phyloP scores from a whole-genome alignment of 495 filamentous ascomycete genomes.

The Elaphomyces granulatus region DNA sequence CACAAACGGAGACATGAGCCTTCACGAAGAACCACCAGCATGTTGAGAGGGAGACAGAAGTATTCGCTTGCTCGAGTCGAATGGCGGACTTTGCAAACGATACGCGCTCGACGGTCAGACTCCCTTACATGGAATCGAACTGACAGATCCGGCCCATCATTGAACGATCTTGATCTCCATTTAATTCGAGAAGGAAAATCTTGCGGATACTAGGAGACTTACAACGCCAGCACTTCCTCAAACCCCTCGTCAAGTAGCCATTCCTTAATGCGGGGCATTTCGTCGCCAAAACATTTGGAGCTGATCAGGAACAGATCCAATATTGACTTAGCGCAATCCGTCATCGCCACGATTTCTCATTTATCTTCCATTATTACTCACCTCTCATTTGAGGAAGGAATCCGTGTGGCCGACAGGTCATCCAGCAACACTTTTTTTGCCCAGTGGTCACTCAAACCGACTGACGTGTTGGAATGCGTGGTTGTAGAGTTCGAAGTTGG shows the following conservation, averaged over 20 bases:
- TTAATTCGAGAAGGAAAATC: slow-evolving; percentile 10
- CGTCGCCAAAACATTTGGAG: slow-evolving; percentile 34
- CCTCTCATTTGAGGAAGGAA: slow-evolving; percentile 26
- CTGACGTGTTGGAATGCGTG: slow-evolving; percentile 20
- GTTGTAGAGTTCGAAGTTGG: slow-evolving; percentile 27
- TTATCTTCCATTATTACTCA: slow-evolving; percentile 13
- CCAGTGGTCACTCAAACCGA: slow-evolving; percentile 34
- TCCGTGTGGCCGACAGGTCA: slow-evolving; percentile 22
- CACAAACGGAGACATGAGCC: slow-evolving; percentile 42
- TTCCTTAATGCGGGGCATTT: slow-evolving; percentile 22
- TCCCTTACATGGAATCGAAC: slow-evolving; percentile 43
- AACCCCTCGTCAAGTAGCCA: slow-evolving; percentile 24
- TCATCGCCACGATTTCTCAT: too few species aligned
- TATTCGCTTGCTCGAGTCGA: slow-evolving; percentile 23
- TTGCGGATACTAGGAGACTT: slow-evolving; percentile 9
- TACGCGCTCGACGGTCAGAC: slow-evolving; percentile 39
- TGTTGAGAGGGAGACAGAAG: slow-evolving; percentile 36
- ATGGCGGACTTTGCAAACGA: slow-evolving; percentile 38
- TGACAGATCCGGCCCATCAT: slow-evolving; percentile 30
- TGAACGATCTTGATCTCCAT: slow-evolving; percentile 24
- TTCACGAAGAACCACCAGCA: slow-evolving; percentile 38
- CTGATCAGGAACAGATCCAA: too few species aligned
- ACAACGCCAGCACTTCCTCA: slow-evolving; percentile 33
- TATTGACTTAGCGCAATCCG: too few species aligned
- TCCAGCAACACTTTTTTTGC: slow-evolving; percentile 33